Conservation (phyloP, 306 rosid species). For the Quercus engelmannii region DNA sequence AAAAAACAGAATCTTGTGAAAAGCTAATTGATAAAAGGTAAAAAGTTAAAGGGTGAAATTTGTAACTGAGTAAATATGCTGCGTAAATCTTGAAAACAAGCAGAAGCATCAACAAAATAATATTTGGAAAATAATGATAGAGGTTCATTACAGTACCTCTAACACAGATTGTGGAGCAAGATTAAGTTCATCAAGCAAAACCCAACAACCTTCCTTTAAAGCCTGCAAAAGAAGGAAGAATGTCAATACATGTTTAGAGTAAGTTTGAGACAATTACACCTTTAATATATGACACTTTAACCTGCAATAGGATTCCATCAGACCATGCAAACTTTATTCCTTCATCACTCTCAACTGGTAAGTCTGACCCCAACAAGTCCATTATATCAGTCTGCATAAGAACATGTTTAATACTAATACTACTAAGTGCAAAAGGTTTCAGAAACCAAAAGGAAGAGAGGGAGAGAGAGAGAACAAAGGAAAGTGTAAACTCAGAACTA, state of each 20-base stretch:
- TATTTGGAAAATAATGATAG: not conserved
- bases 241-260: conserved; percentile 21
- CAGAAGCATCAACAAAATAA: not conserved
- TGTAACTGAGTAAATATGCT: not conserved
- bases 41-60: too few relatives aligned
- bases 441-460: not conserved
- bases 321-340: conserved; percentile 95
- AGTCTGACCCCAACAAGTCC: conserved; percentile 94
- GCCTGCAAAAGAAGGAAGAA: conserved; percentile 57
- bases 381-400: conserved; percentile 87
- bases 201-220: conserved; percentile 92
- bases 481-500: not conserved
- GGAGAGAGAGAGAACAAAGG: not conserved
- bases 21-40: too few relatives aligned
- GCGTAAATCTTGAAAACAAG: not conserved
- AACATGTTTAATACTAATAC: not conserved
- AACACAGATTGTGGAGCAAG: conserved; percentile 96
- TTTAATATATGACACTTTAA: conserved; percentile 24
- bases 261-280: not conserved
- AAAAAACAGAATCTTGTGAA: too few relatives aligned
- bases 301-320: conserved; percentile 94
- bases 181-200: conserved; percentile 94
- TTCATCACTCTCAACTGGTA: conserved; percentile 85
- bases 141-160: conserved; percentile 48
- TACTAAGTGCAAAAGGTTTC: not conserved